Percentiles rank a stretch among this genome's conserved stretches.
Evolutionary conservation across 2,329 filamentous ascomycete genomes (phyloP).

Genomic region (Colletotrichum sp.): DNA sequence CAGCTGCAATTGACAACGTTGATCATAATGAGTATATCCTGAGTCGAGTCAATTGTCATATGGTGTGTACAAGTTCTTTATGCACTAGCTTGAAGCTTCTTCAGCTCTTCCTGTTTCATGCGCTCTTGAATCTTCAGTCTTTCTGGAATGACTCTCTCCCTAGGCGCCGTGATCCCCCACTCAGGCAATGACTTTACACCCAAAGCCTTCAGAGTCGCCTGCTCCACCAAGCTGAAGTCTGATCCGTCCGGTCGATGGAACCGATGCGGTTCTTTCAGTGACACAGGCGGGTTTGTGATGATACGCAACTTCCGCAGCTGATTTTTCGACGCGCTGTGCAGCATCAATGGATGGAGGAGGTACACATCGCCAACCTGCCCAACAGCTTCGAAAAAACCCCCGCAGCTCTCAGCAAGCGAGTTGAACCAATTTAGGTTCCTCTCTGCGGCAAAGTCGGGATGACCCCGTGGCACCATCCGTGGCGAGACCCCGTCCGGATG

Average conservation of each 20-base stretch:
- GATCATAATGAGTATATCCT: no score
- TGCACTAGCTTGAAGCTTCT: conserved; percentile 39
- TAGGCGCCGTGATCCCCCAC: conserved; percentile 55
- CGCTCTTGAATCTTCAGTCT: conserved; percentile 30
- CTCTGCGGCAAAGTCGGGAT: conserved; percentile 49
- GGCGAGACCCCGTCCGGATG: conserved; percentile 71
- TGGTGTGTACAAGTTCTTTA: not conserved
- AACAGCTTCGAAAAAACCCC: conserved; percentile 57
- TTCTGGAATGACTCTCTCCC: conserved; percentile 53
- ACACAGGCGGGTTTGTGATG: conserved; percentile 43
- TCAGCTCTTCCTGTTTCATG: conserved; percentile 35
- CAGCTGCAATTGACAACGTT: no score
- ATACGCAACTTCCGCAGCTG: conserved; percentile 27
- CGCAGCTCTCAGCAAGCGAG: conserved; percentile 41
- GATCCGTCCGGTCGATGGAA: conserved; percentile 51
- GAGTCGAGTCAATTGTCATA: not conserved
- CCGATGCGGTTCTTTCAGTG: conserved; percentile 53
- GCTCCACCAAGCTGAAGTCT: conserved; percentile 59
- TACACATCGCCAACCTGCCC: conserved; percentile 62
- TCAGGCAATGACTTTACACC: conserved; percentile 50
- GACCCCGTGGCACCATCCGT: conserved; percentile 63
- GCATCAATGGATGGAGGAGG: conserved; percentile 64
- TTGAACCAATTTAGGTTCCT: conserved; percentile 51
- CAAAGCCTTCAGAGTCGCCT: conserved; percentile 55
- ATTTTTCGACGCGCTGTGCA: conserved; percentile 55